Evolutionary conservation across 805 yeast genomes (phyloP).

Genomic region (Candida tammaniensis): DNA sequence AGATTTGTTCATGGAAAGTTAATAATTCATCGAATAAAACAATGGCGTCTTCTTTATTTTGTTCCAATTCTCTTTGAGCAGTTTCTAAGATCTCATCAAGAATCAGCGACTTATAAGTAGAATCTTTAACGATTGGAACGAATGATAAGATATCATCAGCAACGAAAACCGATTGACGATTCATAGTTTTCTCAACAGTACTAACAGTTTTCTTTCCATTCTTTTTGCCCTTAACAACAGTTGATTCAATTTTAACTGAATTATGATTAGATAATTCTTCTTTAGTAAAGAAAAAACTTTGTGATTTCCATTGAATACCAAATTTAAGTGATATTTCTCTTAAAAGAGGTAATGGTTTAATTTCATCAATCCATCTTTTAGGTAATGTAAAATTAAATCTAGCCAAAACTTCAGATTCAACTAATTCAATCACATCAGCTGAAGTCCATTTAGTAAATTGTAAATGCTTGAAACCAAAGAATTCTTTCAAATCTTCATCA

Average conservation of each 20-base stretch:
- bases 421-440: constrained; percentile 37
- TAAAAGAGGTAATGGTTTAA: constrained; percentile 47
- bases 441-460: constrained; percentile 48
- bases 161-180: constrained; percentile 44
- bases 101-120: constrained; percentile 61
- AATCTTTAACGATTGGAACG: constrained; percentile 73
- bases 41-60: constrained; percentile 24
- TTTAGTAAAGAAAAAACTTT: constrained; percentile 46
- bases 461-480: constrained; percentile 42
- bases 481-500: constrained; percentile 37
- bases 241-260: constrained; percentile 13
- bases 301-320: constrained; percentile 82
- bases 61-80: constrained; percentile 46
- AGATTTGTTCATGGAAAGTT: constrained; percentile 74
- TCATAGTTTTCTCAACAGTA: constrained; percentile 10
- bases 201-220: constrained; percentile 15
- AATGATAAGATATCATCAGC: constrained; percentile 65
- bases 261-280: constrained; percentile 36
- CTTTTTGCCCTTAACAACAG: constrained; percentile 26
- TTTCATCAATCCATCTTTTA: constrained; percentile 41
- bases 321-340: constrained; percentile 72
- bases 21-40: constrained; percentile 66
- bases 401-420: constrained; percentile 50
- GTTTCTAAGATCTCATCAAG: constrained; percentile 75
- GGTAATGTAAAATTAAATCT: constrained; percentile 67